phyloP scores from a whole-genome alignment of 176 grass and related monocot species.

The Poa annua region DNA sequence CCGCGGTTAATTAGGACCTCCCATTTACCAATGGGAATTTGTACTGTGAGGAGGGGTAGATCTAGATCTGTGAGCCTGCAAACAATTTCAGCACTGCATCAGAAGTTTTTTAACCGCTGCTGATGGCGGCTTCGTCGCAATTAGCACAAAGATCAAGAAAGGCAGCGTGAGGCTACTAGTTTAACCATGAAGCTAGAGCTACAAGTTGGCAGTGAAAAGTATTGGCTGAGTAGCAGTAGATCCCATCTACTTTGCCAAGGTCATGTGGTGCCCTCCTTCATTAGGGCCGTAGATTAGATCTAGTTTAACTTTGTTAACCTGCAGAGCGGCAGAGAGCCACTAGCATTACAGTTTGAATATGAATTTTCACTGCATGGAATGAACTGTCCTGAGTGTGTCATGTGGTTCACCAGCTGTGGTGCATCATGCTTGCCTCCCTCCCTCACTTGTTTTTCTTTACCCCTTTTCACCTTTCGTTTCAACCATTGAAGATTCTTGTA shows the following conservation, averaged over 20 bases:
- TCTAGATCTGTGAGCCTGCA: slow-evolving; percentile 61
- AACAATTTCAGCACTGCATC: slow-evolving; percentile 32
- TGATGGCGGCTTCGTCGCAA: slow-evolving; percentile 55
- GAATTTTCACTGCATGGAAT: slow-evolving; percentile 29
- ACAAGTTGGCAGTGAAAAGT: slow-evolving; percentile 41
- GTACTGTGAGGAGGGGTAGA: slow-evolving; percentile 43
- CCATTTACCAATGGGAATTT: slow-evolving; percentile 73
- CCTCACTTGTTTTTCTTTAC: slow-evolving; percentile 40
- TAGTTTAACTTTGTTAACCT: slow-evolving; percentile 54
- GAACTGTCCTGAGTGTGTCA: slow-evolving; percentile 46
- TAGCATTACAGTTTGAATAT: background rate
- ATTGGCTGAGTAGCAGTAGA: slow-evolving; percentile 38
- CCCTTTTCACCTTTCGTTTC: slow-evolving; percentile 50
- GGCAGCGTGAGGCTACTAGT: slow-evolving; percentile 37
- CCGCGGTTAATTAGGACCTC: slow-evolving; percentile 58
- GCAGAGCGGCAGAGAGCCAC: slow-evolving; percentile 20
- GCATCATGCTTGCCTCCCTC: slow-evolving; percentile 1
- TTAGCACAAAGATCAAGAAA: slow-evolving; percentile 59
- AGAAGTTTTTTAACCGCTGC: slow-evolving; percentile 34
- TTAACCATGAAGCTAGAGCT: slow-evolving; percentile 33
- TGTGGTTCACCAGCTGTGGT: slow-evolving; percentile 54
- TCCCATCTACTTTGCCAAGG: slow-evolving; percentile 47
- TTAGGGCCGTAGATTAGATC: slow-evolving; percentile 47
- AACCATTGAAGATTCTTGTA: slow-evolving; percentile 46
- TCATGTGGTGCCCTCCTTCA: slow-evolving; percentile 47